Base-by-base conservation (phyloP, 2,329 filamentous ascomycete genomes). In the Botryotinia globosa region DNA sequence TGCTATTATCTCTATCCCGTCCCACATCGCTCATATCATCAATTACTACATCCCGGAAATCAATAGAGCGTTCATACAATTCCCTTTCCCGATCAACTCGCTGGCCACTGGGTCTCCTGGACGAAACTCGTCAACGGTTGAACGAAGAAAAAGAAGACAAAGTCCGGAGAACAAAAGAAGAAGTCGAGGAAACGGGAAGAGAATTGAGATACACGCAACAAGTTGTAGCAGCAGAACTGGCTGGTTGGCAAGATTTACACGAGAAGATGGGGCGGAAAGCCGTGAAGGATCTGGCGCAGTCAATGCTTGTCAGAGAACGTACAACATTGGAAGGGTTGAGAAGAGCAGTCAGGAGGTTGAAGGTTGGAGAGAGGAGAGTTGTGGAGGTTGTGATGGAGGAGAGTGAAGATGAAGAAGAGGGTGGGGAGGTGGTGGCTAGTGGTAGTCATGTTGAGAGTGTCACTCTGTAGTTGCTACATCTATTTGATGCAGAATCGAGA, bases 171-270 rank as follows among this genome's bases (percentile, higher is more conserved):
- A 89, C 88, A 34, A 88, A 91, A 75, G 82, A 86, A 29, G 93
- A 98, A 80, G 87, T 93, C 18, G 88, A 91, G 32, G 88, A 89
- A 61, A 82, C 97, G n/a, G 91, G 91, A 0, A 89, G 89, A 69
- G 96, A 99, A 82, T 84, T 99, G 72, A 85, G 94, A 67, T 97
- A 96, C 81, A 97, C 94, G 65, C 95, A 98, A 83, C 93, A 97
- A 81, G 94, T 95, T 22, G 95, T 98, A 37, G 95, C 97, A 10
- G 87, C 90, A 2, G 96, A 99, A 83, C 82, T 99, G 72, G 96
- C 96, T 0, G 94, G 93, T 25, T 99, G 96, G 94, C 94, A 97
- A 79, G 94, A 97, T 58, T 89, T 94, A 84, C 90, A 97, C 79
- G 93, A 94, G 76, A 89, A 88, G 78, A 89, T 93, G 83, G 94